These are phyloP conservation scores for Mucor circinelloides DNA, from an alignment of 371 early-diverging fungal species.

Conservation along the genomic window DNA sequence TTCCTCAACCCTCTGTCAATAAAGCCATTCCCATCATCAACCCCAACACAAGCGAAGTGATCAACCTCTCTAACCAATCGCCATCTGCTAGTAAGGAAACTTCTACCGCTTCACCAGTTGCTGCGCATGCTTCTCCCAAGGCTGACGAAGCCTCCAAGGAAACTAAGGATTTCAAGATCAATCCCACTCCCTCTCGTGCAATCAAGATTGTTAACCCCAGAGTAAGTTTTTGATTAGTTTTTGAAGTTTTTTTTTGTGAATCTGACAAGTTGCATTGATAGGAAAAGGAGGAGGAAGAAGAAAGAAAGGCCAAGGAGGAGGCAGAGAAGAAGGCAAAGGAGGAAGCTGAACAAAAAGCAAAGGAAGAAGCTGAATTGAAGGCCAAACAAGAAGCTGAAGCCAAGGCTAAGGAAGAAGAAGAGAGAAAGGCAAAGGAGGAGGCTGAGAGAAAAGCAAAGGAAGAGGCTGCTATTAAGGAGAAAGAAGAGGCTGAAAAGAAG, in stretches of 20 bases:
- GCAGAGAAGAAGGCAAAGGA: constrained; percentile 16
- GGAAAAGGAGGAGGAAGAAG: constrained; percentile 47
- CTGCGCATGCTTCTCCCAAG: constrained; percentile 14
- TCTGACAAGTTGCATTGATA: not conserved
- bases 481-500: constrained; percentile 39
- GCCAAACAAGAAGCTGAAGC: constrained; percentile 20
- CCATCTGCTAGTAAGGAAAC: constrained; percentile 22
- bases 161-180: constrained; percentile 34
- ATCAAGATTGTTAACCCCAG: constrained; percentile 71
- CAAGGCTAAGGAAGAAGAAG: constrained; percentile 25
- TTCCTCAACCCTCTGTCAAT: constrained; percentile 47
- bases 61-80: constrained; percentile 34
- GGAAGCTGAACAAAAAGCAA: constrained; percentile 27
- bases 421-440: constrained; percentile 45
- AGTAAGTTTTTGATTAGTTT: not conserved
- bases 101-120: not conserved
- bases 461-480: constrained; percentile 25
- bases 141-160: constrained; percentile 36
- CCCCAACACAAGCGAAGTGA: constrained; percentile 72
- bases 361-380: constrained; percentile 17
- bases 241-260: not conserved
- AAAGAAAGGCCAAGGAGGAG: constrained; percentile 41
- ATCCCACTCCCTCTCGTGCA: constrained; percentile 46
- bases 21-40: constrained; percentile 75
- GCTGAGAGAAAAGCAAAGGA: constrained; percentile 43